Evolutionary conservation across 345 rosid genomes (phyloP).

Genomic region (Chamaenerion angustifolium): DNA sequence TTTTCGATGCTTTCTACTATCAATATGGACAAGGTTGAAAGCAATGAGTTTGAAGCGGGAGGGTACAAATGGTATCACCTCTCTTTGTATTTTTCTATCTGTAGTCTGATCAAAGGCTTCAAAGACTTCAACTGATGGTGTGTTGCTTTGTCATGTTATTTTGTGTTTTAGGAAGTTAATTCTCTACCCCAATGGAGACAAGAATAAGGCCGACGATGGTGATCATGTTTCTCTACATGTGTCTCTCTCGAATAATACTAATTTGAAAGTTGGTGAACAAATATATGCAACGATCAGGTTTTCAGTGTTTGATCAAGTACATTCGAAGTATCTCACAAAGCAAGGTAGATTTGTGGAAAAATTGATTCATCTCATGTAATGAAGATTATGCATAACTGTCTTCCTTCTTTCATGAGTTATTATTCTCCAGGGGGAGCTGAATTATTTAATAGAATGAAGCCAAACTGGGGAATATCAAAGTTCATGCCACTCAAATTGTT

Average conservation of each 20-base stretch:
- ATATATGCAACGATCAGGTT: neutral
- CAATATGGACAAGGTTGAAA: neutral
- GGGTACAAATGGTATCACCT: neutral
- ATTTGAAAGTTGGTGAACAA: neutral
- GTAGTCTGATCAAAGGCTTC: no score
- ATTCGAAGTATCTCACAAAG: neutral
- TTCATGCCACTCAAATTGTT: neutral
- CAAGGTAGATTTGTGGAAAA: neutral
- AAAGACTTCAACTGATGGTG: no score
- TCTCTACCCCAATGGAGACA: constrained; percentile 6
- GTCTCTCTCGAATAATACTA: neutral
- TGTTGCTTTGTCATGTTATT: neutral
- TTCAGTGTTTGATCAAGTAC: constrained; percentile 3
- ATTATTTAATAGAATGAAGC: neutral
- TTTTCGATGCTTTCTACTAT: neutral
- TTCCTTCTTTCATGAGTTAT: neutral
- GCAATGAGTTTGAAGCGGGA: constrained; percentile 5
- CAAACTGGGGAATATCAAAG: neutral
- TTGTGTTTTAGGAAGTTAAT: constrained; percentile 1
- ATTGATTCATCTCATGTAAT: neutral
- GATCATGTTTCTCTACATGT: constrained; percentile 6
- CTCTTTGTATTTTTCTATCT: no score
- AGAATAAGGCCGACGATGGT: neutral
- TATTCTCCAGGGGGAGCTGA: neutral
- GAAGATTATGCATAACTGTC: no score